These are phyloP conservation scores for Daldinia grandis DNA, from an alignment of 495 filamentous ascomycete genomes.

Conservation along the genomic window DNA sequence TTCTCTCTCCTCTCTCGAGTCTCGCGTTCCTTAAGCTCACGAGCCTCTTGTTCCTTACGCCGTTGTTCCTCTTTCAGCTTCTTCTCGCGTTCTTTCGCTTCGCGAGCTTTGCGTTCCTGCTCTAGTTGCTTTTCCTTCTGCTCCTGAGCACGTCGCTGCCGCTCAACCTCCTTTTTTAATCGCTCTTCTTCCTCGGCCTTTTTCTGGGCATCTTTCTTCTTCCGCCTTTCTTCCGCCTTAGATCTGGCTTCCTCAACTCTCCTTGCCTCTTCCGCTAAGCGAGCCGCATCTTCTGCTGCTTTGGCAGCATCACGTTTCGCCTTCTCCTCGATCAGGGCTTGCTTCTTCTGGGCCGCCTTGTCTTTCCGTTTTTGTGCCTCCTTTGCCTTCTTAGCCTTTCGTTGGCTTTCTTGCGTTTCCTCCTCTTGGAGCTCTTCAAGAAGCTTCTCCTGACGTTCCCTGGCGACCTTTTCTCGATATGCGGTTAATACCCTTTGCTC, in stretches of 20 bases:
- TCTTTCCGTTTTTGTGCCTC: constrained; percentile 94
- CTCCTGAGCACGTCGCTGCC: constrained; percentile 78
- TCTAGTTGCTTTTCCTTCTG: constrained; percentile 85
- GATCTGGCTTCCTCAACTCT: constrained; percentile 79
- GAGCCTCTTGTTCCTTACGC: constrained; percentile 58
- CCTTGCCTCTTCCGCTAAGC: constrained; percentile 77
- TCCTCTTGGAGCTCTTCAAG: constrained; percentile 93
- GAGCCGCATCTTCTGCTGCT: constrained; percentile 85
- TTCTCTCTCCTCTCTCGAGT: constrained; percentile 75
- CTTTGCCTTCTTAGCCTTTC: constrained; percentile 90
- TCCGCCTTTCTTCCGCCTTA: constrained; percentile 88
- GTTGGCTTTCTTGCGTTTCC: constrained; percentile 72
- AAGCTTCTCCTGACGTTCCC: constrained; percentile 89
- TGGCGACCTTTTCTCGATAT: constrained; percentile 94
- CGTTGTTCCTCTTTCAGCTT: constrained; percentile 67
- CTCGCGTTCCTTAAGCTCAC: constrained; percentile 69
- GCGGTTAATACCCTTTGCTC: constrained; percentile 97
- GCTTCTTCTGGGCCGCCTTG: constrained; percentile 83
- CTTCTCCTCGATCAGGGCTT: constrained; percentile 88
- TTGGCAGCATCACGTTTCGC: constrained; percentile 86
- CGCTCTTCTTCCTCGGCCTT: constrained; percentile 90
- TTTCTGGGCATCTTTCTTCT: constrained; percentile 91
- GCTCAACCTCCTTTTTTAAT: constrained; percentile 78
- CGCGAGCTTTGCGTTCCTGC: constrained; percentile 79
- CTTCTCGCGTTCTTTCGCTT: constrained; percentile 71